Conservation (phyloP, 768 basidiomycete species). For the Imleria badia region DNA sequence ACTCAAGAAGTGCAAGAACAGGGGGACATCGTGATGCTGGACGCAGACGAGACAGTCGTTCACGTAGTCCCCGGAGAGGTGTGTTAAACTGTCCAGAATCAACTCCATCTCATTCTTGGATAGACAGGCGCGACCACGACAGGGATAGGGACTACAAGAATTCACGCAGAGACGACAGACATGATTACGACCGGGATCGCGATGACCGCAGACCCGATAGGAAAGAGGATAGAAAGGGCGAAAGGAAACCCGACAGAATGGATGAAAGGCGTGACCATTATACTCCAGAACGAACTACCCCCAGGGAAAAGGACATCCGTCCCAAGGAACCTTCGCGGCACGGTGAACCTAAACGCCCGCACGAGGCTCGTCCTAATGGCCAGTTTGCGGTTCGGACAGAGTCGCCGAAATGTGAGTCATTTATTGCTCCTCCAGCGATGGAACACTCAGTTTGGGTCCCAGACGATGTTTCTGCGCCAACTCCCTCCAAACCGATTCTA, state of each 20-base stretch:
- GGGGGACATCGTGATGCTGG: slow-evolving; percentile 35
- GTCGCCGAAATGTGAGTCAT: slow-evolving; percentile 15
- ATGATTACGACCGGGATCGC: slow-evolving; percentile 32
- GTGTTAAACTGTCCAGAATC: neutral
- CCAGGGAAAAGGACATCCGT: slow-evolving; percentile 27
- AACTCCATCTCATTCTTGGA: slow-evolving; percentile 1
- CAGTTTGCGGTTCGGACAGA: slow-evolving; percentile 9
- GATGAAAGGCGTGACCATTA: slow-evolving; percentile 44
- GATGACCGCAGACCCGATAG: slow-evolving; percentile 32
- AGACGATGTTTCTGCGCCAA: slow-evolving; percentile 11
- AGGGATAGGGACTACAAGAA: slow-evolving; percentile 40
- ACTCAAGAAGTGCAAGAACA: slow-evolving; percentile 37
- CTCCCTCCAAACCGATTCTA: slow-evolving; percentile 33
- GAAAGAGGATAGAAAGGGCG: slow-evolving; percentile 32
- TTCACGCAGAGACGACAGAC: slow-evolving; percentile 34
- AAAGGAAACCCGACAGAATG: slow-evolving; percentile 31
- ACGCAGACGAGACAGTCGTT: slow-evolving; percentile 42
- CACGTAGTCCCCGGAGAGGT: slow-evolving; percentile 37
- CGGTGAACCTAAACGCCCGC: slow-evolving; percentile 22
- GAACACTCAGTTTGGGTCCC: neutral
- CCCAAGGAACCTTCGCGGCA: slow-evolving; percentile 23
- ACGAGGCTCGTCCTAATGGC: slow-evolving; percentile 18
- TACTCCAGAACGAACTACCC: slow-evolving; percentile 37
- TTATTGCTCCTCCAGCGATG: neutral
- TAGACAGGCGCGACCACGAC: slow-evolving; percentile 37